Evolutionary conservation across 1,284 basidiomycete species (phyloP), one percentile per base, ranked within the genome.

Genomic region (Heterobasidion irregulare): DNA sequence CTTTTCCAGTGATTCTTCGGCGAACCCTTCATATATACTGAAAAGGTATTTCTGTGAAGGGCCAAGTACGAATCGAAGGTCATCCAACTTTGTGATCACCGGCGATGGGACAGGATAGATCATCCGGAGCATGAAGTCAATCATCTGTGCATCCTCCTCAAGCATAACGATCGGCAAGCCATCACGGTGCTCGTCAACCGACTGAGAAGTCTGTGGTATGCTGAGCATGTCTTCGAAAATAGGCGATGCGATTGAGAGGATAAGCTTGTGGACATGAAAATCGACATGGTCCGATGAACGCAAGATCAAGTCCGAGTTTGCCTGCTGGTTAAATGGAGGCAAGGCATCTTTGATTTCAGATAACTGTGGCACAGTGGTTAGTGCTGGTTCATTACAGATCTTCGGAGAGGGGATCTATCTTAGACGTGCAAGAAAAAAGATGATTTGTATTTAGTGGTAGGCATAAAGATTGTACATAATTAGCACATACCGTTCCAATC

Each of bases 191-290:
- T 41, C n/a, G 38, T 41, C 38, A 5, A 41, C 10, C 26, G 36
- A 10, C 8, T 18, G 38, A 18, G 35, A 26, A 18, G 46, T 10
- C 16, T 47, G 53, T 4, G 34, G n/a, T 3, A 48, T 10, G 18
- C 44, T 12, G 54, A 75, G 68, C 72, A 75, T 72, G 8, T 63
- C 58, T 26, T 63, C 58, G 56, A 76, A 76, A 52, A 72, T 61
- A 3, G 68, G 61, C 2, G 73, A 73, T 6, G 70, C 61, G 15
- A 67, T 58, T 38, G 61, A 54, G 10, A 77, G 64, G 33, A 75
- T 57, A 34, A 61, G 57, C 16, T 66, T 66, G 54, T 69, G 57
- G 6, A 70, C 66, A 9, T 59, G 61, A 54, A 75, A 75, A 41
- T 69, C 62, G 16, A 70, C 58, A 13, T 64, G 57, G 58, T 73